phyloP scores from a whole-genome alignment of 1,284 basidiomycete genomes.

The Fistulina hepatica region DNA sequence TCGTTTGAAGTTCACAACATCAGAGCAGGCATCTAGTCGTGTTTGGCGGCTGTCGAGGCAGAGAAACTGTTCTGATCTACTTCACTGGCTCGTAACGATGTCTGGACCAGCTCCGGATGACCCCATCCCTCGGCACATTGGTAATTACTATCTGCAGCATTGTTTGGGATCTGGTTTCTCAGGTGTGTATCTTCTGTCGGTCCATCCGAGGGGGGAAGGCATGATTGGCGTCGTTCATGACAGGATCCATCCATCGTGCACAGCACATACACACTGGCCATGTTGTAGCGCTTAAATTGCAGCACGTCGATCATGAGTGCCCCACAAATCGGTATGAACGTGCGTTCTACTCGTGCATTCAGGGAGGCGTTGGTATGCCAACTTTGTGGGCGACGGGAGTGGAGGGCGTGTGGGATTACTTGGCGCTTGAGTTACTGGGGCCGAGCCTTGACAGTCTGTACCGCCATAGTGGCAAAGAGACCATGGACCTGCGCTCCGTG shows the following conservation, averaged over 20 bases:
- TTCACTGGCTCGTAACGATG: no score
- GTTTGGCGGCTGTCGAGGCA: no score
- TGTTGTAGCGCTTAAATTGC: conserved; percentile 61
- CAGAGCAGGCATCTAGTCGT: no score
- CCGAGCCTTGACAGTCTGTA: conserved; percentile 54
- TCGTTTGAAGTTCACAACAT: no score
- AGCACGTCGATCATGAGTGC: conserved; percentile 54
- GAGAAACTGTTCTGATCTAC: no score
- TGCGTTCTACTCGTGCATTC: conserved; percentile 53
- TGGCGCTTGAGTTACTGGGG: conserved; percentile 64
- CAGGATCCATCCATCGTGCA: conserved; percentile 61
- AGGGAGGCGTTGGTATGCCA: conserved; percentile 66
- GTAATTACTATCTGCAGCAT: conserved; percentile 13
- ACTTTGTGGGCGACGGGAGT: conserved; percentile 51
- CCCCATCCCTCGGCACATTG: conserved; percentile 11
- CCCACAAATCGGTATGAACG: conserved; percentile 66
- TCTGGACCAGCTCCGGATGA: no score
- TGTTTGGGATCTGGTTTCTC: conserved; percentile 12
- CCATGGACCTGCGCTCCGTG: conserved; percentile 57
- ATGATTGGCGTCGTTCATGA: background rate
- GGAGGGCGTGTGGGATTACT: conserved; percentile 54
- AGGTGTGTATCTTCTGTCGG: conserved; percentile 5
- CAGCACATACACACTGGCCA: conserved; percentile 41
- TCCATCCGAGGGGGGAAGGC: background rate
- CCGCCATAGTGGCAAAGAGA: conserved; percentile 40